Base-by-base conservation (phyloP, 345 rosid species). In the Citrus maxima region DNA sequence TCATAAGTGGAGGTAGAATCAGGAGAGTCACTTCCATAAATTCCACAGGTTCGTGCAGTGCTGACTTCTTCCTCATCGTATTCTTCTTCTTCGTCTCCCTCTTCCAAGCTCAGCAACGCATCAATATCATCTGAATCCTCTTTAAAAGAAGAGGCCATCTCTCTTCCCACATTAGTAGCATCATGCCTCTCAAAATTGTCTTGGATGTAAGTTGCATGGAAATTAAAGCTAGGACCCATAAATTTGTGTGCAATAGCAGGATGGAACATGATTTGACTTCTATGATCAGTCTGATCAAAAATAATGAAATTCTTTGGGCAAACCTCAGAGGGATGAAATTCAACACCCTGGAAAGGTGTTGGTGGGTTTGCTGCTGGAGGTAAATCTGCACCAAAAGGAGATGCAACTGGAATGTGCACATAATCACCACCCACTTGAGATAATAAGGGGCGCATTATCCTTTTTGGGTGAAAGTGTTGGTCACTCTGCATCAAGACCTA, bases 121-220 rank as follows among this genome's bases (percentile, higher is more conserved):
- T 94, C 93, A 56, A 94, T 92, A 82, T 94, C 98, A 81, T 88
- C 93, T 3, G 96, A 90, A 88, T 94, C 94, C 80, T 92, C 97
- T 78, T 89, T 86, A 69, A 81, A 73, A 76, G 90, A 87, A 74
- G 84, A 80, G 28, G 92, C 85, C 10, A 74, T 75, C 81, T 84
- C 94, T 82, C 84, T 87, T 30, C 77, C 88, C 76, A 60, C 80
- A 78, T 77, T 74, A 55, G 83, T 79, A 37, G 32, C 82, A 77
- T 83, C 79, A 71, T 74, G 80, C 24, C 81, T 83, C 62, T 70
- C 88, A 60, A 80, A 78, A 82, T 84, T 88, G 63, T 83, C 88
- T 49, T 87, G 87, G 22, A 84, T 66, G 30, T 78, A 82, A 6
- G 84, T 72, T 22, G 90, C 81, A 75, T 74, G 81, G n/a, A 77